Conservation (phyloP, 2,329 filamentous ascomycete species). For the Calycina marina region DNA sequence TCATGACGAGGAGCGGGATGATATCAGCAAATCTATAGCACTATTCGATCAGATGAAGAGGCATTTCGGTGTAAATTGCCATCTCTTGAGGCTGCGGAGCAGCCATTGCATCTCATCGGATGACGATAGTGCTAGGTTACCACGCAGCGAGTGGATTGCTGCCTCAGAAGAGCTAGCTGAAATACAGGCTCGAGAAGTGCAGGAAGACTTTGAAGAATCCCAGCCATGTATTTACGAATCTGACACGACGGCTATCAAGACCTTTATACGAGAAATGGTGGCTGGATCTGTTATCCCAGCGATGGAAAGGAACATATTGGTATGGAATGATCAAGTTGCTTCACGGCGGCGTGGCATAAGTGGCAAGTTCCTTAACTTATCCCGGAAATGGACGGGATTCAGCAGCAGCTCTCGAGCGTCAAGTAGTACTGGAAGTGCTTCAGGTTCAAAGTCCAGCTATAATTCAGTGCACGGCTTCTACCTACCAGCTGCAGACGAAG, state of each 20-base stretch:
- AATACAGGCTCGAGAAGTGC: slow-evolving; percentile 51
- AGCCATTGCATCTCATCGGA: slow-evolving; percentile 77
- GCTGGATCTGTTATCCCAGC: slow-evolving; percentile 88
- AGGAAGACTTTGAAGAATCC: slow-evolving; percentile 57
- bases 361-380: slow-evolving; percentile 86
- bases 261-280: slow-evolving; percentile 87
- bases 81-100: slow-evolving; percentile 73
- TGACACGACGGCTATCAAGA: slow-evolving; percentile 73
- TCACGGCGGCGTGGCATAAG: slow-evolving; percentile 72
- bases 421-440: slow-evolving; percentile 26
- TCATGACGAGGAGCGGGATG: slow-evolving; percentile 90
- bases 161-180: slow-evolving; percentile 71
- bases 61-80: slow-evolving; percentile 92
- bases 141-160: slow-evolving; percentile 77
- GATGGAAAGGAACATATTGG: slow-evolving; percentile 82
- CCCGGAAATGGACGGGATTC: slow-evolving; percentile 86
- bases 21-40: slow-evolving; percentile 77
- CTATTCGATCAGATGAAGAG: slow-evolving; percentile 98
- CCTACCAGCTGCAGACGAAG: slow-evolving; percentile 69
- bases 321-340: slow-evolving; percentile 96
- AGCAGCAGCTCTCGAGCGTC: slow-evolving; percentile 37
- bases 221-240: slow-evolving; percentile 80
- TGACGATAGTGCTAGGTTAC: slow-evolving; percentile 74
- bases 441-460: slow-evolving; percentile 51
- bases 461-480: slow-evolving; percentile 70